These are phyloP conservation scores for Lentinula aciculospora DNA, from an alignment of 768 basidiomycete genomes.

Conservation along the genomic window DNA sequence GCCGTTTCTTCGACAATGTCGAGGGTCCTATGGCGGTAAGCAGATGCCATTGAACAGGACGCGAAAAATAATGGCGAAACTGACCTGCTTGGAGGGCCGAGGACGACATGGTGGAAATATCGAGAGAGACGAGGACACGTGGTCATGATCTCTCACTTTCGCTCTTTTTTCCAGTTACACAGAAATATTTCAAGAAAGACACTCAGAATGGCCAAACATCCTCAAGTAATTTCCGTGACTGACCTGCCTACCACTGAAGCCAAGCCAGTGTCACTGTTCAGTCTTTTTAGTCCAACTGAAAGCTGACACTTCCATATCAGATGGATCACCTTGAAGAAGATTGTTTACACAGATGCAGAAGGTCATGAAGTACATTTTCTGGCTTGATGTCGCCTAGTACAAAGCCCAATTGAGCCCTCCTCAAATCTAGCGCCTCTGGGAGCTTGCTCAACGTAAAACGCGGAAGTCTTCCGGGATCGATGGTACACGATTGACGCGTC, in stretches of 20 bases:
- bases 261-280: constrained; percentile 34
- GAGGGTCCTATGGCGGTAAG: not conserved
- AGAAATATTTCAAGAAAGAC: not conserved
- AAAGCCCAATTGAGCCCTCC: not conserved
- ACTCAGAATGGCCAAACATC: constrained; percentile 16
- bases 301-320: constrained; percentile 28
- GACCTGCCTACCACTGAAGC: constrained; percentile 52
- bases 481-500: constrained; percentile 36
- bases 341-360: constrained; percentile 73
- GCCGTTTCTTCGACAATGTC: constrained; percentile 1
- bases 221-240: constrained; percentile 47
- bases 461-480: constrained; percentile 75
- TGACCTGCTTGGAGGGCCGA: not conserved
- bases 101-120: not conserved
- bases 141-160: not conserved
- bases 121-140: not conserved
- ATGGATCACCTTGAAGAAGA: constrained; percentile 82
- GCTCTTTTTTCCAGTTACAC: not conserved
- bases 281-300: not conserved
- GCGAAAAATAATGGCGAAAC: not conserved
- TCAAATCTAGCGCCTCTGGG: constrained; percentile 69
- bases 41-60: not conserved
- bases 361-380: constrained; percentile 54
- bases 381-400: not conserved
- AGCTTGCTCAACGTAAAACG: constrained; percentile 81